phyloP scores from a whole-genome alignment of 2,329 filamentous ascomycete genomes.

The Hyphodiscus sp. region DNA sequence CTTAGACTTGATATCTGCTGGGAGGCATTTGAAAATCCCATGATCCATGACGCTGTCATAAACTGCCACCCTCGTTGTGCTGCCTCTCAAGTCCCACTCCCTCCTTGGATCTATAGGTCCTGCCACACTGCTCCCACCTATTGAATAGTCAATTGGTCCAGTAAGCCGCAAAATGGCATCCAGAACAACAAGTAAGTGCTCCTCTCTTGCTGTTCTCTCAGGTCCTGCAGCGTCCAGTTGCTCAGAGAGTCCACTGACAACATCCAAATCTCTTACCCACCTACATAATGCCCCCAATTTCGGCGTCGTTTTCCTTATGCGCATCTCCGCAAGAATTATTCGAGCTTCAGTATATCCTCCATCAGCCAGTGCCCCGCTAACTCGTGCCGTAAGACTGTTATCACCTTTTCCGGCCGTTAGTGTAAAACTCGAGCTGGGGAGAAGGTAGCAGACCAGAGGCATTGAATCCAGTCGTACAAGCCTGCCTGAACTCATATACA shows the following conservation, averaged over 20 bases:
- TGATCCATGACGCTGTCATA: slow-evolving; percentile 54
- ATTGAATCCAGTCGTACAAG: slow-evolving; percentile 61
- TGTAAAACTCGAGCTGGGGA: slow-evolving; percentile 5
- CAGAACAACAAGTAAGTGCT: slow-evolving; percentile 52
- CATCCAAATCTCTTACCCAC: slow-evolving; percentile 66
- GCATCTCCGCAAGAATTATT: slow-evolving; percentile 63
- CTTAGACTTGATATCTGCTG: slow-evolving; percentile 32
- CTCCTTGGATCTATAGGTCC: slow-evolving; percentile 50
- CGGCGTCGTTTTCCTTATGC: slow-evolving; percentile 56
- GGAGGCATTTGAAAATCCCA: slow-evolving; percentile 41
- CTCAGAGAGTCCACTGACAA: slow-evolving; percentile 59
- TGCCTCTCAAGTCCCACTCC: slow-evolving; percentile 52
- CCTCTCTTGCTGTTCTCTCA: slow-evolving; percentile 39
- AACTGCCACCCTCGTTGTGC: slow-evolving; percentile 36
- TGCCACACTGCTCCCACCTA: slow-evolving; percentile 25
- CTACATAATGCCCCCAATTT: slow-evolving; percentile 64
- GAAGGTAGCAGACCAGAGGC: slow-evolving; percentile 37
- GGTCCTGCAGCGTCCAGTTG: slow-evolving; percentile 37
- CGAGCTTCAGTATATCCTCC: slow-evolving; percentile 59
- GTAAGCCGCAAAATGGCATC: slow-evolving; percentile 59
- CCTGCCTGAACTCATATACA: slow-evolving; percentile 63
- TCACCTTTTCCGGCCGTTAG: slow-evolving; percentile 34
- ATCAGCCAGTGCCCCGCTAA: slow-evolving; percentile 60
- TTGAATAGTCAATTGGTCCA: slow-evolving; percentile 50
- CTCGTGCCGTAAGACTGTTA: slow-evolving; percentile 58